Conservation (phyloP, 441 rosid species). For the Syzygium malaccense region DNA sequence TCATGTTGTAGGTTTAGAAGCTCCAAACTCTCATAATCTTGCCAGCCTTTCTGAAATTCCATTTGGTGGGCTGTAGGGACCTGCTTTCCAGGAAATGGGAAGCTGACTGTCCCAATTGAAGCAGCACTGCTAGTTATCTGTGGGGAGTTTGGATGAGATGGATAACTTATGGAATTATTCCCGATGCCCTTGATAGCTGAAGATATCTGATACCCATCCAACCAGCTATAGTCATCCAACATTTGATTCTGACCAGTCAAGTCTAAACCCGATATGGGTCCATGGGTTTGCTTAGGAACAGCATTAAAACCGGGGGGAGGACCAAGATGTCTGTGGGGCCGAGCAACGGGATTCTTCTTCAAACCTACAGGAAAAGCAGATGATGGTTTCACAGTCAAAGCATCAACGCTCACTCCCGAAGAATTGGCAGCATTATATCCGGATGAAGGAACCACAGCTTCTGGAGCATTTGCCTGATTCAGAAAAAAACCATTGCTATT, state of each 20-base stretch:
- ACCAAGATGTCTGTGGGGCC: slow-evolving; percentile 70
- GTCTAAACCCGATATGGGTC: slow-evolving; percentile 33
- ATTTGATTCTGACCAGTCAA: slow-evolving; percentile 25
- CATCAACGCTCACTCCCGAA: slow-evolving; percentile 37
- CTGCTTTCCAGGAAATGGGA: slow-evolving; percentile 89
- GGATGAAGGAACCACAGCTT: slow-evolving; percentile 29
- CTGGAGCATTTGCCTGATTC: slow-evolving; percentile 38
- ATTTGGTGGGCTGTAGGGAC: slow-evolving; percentile 37
- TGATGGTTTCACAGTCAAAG: slow-evolving; percentile 30
- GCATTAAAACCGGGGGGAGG: slow-evolving; percentile 94
- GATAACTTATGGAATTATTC: slow-evolving; percentile 27
- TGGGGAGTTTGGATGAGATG: slow-evolving; percentile 39
- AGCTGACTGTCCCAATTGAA: slow-evolving; percentile 40
- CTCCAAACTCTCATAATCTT: slow-evolving; percentile 38
- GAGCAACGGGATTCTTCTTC: slow-evolving; percentile 67
- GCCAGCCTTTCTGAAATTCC: slow-evolving; percentile 47
- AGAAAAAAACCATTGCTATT: slow-evolving; percentile 26
- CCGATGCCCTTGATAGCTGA: slow-evolving; percentile 34
- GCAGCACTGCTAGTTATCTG: slow-evolving; percentile 42
- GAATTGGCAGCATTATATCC: slow-evolving; percentile 32
- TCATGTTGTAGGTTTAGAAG: slow-evolving; percentile 35
- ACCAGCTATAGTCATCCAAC: slow-evolving; percentile 94
- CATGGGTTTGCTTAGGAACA: slow-evolving; percentile 49
- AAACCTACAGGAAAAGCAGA: slow-evolving; percentile 26
- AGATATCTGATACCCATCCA: slow-evolving; percentile 84